Base-by-base conservation (phyloP, 805 yeast species). In the Yamadazyma takamatsuzukensis region DNA sequence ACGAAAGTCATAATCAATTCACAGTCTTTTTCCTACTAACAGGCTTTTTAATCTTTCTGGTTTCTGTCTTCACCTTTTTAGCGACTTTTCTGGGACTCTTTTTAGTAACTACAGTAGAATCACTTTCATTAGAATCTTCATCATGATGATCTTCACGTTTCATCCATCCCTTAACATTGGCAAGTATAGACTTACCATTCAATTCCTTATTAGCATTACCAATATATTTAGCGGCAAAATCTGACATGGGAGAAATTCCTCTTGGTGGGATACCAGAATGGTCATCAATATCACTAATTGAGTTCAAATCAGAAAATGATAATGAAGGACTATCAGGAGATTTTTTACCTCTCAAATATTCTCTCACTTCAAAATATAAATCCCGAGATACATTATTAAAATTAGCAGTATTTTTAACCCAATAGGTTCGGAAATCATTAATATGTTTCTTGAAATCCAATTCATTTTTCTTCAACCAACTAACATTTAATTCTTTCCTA, bases 381-480 rank as follows among this genome's bases (percentile, higher is more conserved):
- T 88, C 96, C 49, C 76, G 77, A 2, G 95, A 83, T 4, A 83
- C 83, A 43, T 75, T 78, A 56, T 82, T 81, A 44, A 79, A 58
- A 50, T 72, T 76, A 37, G 68, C 72, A 48, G 78, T 84, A 48
- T 86, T 81, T 53, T 77, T 80, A 54, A 78, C 78, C 82, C 93
- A 84, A 48, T 86, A 85, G 15, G 83, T 75, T 46, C 96, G 72
- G 64, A 93, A 90, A 42, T 87, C 96, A 41, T 68, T 76, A 40
- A 93, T 82, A 53, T 89, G 96, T 48, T 88, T 86, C 58, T 85
- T 88, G 62, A 93, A 74, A 43, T 93, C 98, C 47, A 93, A 70
- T 64, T 93, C 98, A 59, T 93, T 93, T 61, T 93, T 93, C 64
- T 93, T 93, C 48, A 93, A 71, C 98, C 98, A 93, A 18, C 95